phyloP scores from a whole-genome alignment of 225 moss, liverwort and hornwort species.

The Thuidium tamariscinum region DNA sequence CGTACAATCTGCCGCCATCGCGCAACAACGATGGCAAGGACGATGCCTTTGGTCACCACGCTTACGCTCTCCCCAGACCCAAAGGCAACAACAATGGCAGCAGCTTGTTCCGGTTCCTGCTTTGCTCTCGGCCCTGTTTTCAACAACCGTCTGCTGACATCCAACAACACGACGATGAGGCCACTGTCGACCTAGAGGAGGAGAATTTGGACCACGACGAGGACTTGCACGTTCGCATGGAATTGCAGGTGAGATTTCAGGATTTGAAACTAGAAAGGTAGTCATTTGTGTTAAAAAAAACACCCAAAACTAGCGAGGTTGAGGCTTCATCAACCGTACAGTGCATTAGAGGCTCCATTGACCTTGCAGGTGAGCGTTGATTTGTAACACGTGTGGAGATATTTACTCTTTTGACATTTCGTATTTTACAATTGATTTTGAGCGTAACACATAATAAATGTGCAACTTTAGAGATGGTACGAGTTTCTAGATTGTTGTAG shows the following conservation, averaged over 20 bases:
- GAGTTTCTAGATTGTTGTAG: not conserved
- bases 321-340: too few species aligned
- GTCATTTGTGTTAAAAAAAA: too few species aligned
- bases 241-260: conserved; percentile 18
- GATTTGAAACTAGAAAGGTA: not conserved
- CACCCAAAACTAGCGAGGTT: too few species aligned
- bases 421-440: too few species aligned
- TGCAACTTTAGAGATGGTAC: not conserved
- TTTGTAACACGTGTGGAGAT: not conserved
- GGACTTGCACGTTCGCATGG: conserved; percentile 3
- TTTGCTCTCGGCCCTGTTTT: conserved; percentile 54
- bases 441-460: not conserved
- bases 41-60: conserved; percentile 15
- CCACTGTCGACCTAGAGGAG: not conserved
- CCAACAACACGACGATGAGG: conserved; percentile 14
- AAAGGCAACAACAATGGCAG: not conserved
- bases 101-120: conserved; percentile 42
- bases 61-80: conserved; percentile 10
- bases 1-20: conserved; percentile 23
- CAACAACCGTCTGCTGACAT: conserved; percentile 28
- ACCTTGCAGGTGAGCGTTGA: not conserved
- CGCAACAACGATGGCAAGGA: not conserved
- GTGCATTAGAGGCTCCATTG: not conserved
- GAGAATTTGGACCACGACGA: conserved; percentile 2
- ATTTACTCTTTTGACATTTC: not conserved